phyloP scores from a whole-genome alignment of 1,284 basidiomycete species.

The Cryptococcus hybrid region DNA sequence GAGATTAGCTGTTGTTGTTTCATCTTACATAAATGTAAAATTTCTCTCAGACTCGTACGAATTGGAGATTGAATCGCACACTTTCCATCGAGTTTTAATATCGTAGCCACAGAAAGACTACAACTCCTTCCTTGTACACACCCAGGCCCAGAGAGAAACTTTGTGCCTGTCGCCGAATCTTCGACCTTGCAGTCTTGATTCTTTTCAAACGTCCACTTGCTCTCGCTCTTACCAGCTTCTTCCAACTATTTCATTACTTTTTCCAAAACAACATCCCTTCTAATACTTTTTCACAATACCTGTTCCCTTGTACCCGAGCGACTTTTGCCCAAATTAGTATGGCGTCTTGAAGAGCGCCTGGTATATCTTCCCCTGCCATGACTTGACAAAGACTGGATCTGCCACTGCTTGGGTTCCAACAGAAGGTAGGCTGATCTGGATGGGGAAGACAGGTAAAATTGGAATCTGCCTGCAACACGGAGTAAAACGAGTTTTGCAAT shows the following conservation, averaged over 20 bases:
- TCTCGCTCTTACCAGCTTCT: background rate
- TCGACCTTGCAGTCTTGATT: background rate
- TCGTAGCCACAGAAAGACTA: background rate
- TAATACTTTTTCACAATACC: too few species aligned
- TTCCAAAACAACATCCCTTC: constrained; percentile 1
- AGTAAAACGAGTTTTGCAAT: constrained; percentile 31
- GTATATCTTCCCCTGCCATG: constrained; percentile 11
- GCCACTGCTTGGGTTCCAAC: constrained; percentile 5
- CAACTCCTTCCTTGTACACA: constrained; percentile 9
- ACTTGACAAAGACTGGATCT: constrained; percentile 17
- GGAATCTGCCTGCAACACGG: constrained; percentile 33
- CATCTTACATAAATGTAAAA: too few species aligned
- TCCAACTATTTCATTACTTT: background rate
- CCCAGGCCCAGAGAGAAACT: constrained; percentile 15
- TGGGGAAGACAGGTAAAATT: constrained; percentile 32
- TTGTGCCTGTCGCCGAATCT: background rate
- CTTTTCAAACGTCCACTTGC: constrained; percentile 11
- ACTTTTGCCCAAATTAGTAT: constrained; percentile 29
- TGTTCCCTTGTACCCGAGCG: constrained; percentile 27
- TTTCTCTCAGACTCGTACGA: too few species aligned
- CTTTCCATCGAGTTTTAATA: background rate
- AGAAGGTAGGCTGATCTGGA: constrained; percentile 32
- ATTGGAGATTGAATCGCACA: background rate
- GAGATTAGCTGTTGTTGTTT: too few species aligned
- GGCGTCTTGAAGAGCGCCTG: constrained; percentile 29